A percentile compares a stretch with the other conserved stretches of the same genome.
Evolutionary conservation across 2,329 filamentous ascomycete species (phyloP).

Genomic region (Aspergillus clavatus): DNA sequence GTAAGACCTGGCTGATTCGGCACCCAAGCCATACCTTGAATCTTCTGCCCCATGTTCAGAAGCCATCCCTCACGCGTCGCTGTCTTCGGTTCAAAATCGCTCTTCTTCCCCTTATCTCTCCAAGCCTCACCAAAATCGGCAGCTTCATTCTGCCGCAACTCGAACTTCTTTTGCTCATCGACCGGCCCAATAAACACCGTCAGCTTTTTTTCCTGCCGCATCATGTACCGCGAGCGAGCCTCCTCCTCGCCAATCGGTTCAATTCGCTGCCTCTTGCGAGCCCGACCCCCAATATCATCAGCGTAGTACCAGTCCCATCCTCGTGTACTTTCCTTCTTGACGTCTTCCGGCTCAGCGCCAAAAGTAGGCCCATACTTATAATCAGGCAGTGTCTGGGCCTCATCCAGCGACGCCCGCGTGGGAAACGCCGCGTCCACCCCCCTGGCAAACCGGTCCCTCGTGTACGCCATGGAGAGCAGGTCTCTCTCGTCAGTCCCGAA

Average conservation of each 20-base stretch:
- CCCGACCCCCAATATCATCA: conserved; percentile 36
- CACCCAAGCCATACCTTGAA: conserved; percentile 49
- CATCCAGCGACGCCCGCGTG: conserved; percentile 36
- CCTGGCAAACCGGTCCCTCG: conserved; percentile 47
- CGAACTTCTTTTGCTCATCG: conserved; percentile 40
- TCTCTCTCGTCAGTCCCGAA: conserved; percentile 51
- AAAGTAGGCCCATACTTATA: conserved; percentile 41
- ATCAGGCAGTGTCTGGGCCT: conserved; percentile 22
- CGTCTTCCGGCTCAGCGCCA: conserved; percentile 39
- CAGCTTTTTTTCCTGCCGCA: conserved; percentile 28
- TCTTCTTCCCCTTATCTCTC: conserved; percentile 13
- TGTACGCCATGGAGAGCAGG: conserved; percentile 43
- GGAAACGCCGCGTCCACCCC: conserved; percentile 49
- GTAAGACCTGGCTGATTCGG: conserved; percentile 40
- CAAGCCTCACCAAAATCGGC: conserved; percentile 47
- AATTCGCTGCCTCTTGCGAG: conserved; percentile 41
- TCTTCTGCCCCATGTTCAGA: conserved; percentile 51
- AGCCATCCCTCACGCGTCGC: conserved; percentile 48
- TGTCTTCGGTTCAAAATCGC: conserved; percentile 12
- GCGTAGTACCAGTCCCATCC: conserved; percentile 53
- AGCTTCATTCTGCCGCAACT: conserved; percentile 38
- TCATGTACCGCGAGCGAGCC: conserved; percentile 41
- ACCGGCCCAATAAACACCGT: conserved; percentile 50
- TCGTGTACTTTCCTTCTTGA: conserved; percentile 42
- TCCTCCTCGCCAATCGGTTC: conserved; percentile 33